Conservation (phyloP, 2,329 filamentous ascomycete species). For the Cytospora piceicola region DNA sequence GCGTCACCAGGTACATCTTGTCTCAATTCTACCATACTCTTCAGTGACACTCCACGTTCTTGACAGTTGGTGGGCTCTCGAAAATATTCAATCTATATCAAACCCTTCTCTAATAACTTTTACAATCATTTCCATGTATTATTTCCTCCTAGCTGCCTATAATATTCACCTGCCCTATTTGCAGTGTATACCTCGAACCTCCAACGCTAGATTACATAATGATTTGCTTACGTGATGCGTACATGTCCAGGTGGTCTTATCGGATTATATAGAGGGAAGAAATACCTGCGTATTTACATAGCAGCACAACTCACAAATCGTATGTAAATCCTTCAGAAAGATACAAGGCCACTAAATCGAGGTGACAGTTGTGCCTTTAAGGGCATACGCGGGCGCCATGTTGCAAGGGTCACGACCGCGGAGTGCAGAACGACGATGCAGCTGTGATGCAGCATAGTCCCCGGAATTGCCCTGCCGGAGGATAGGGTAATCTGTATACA, state of each 20-base stretch:
- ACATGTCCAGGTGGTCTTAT: too few relatives aligned
- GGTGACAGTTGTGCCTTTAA: background rate
- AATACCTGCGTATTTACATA: background rate
- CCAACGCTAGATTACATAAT: constrained; percentile 4
- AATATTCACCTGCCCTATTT: background rate
- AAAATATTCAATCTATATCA: background rate
- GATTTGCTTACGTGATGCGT: background rate
- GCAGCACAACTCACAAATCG: background rate
- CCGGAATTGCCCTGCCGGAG: background rate
- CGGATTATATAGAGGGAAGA: background rate
- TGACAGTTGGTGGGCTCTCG: constrained; percentile 1
- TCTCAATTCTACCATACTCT: constrained; percentile 14
- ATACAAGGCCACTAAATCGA: background rate
- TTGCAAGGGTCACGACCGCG: background rate
- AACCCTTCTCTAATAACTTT: background rate
- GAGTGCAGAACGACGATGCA: background rate
- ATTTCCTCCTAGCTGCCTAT: background rate
- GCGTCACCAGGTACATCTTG: constrained; percentile 23
- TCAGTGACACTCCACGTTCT: background rate
- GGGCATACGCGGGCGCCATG: background rate
- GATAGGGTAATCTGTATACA: background rate
- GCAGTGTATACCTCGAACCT: background rate
- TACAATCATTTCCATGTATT: background rate
- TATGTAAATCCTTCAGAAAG: background rate
- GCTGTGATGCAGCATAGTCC: background rate